Evolutionary conservation across 345 rosid genomes (phyloP), one percentile per base, ranked within the genome.

Genomic region (Syzygium aromaticum): DNA sequence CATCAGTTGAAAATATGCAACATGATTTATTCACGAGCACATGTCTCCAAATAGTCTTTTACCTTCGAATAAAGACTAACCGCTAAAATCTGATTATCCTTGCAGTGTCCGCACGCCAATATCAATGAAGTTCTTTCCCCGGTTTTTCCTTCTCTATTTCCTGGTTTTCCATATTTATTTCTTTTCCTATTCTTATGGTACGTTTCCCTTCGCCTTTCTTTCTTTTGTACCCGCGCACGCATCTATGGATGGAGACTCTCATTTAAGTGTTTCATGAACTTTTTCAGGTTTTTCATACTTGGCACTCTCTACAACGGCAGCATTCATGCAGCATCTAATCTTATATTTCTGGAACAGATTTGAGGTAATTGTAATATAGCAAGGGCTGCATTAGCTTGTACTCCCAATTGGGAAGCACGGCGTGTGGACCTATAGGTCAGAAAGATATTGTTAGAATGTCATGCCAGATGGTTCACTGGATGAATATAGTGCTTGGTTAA

Each of bases 41-140:
- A 43, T 43, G 46, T 43, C 46, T 7, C 38, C 22, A 6, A 73
- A 73, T 73, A 3, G 77, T 30, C 77, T 73, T 33, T 73, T 33
- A 73, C 49, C 80, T 73, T 73, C 7, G 11, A 38, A 73, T 40
- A 38, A 73, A 73, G 82, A 19, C 80, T 73, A 19, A 73, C 49
- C 19, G 49, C 49, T 38, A 38, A 73, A 38, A 23, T 73, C 49
- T 73, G 82, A 73, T 38, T 73, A 73, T 73, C 7, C 52, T 87
- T 91, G 96, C 97, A 98, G 99, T 90, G 99, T 98, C 73, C 95
- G 98, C 88, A 98, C 99, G 10, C 98, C 99, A 86, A 92, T 98
- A 93, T 98, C 98, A 57, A 96, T 96, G 99, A 98, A 98, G 95
- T 98, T 96, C 94, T 98, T 98, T 89, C 99, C 99, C 15, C 99